Base-by-base conservation (phyloP, 1,284 basidiomycete species). In the Phylloporus gajari region DNA sequence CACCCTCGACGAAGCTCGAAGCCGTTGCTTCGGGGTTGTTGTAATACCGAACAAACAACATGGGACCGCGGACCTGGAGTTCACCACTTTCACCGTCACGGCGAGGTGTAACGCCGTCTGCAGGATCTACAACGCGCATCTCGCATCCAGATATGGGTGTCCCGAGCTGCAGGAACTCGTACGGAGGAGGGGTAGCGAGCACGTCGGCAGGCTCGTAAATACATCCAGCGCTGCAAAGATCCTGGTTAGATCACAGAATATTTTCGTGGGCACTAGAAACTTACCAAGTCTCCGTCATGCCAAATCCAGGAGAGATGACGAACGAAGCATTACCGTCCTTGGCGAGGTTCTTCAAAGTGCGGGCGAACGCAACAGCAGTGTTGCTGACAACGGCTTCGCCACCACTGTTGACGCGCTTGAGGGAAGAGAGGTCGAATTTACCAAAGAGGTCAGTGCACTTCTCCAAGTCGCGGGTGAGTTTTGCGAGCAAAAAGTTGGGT, bases 401-500 rank as follows among this genome's bases (percentile, higher is more conserved):
- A 38, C 86, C 85, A 30, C 81, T 83, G 74, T 83, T 80, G 11
- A 80, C 42, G 40, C 73, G 76, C 48, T 42, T 73, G 27, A 82
- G 72, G 15, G 75, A 82, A n/a, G 74, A 64, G 58, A 67, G 78
- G 73, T 71, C 30, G 38, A 80, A 78, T 42, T 66, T 69, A 25
- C 79, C 75, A 12, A 75, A 73, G 11, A 83, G 72, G 40, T 80
- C 80, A 2, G 17, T 68, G 46, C 75, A 75, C 23, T 75, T 74
- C 32, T 75, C 75, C 25, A 82, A 72, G 63, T 86, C 84, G 11
- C 82, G 82, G 19, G 80, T 79, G 6, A 87, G 76, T 38, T 85
- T 84, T 0, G 85, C 81, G 11, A 87, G 74, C 64, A 86, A 79
- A 70, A 86, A 87, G 79, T 87, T 87, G n/a, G 85, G 86, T 42